Conservation (phyloP, 148 eudicot genomes). For the Mesembryanthemum crystallinum region DNA sequence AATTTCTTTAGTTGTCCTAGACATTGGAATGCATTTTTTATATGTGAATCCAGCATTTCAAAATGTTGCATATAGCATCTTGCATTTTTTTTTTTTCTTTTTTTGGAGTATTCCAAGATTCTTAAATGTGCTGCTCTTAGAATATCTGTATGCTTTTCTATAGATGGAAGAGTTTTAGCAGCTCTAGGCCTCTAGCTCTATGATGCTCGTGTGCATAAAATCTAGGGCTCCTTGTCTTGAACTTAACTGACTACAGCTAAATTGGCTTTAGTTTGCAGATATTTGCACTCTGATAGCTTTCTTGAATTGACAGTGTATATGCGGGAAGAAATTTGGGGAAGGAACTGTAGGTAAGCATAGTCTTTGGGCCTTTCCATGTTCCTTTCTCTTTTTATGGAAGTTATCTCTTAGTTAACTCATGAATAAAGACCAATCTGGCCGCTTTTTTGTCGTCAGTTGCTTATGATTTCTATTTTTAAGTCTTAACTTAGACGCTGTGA, state of each 20-base stretch:
- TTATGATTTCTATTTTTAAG: conserved; percentile 1
- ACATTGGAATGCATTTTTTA: no score
- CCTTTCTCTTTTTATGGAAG: neutral
- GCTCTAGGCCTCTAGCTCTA: neutral
- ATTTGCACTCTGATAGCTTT: conserved; percentile 99
- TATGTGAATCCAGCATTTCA: conserved; percentile 5
- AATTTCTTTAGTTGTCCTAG: neutral
- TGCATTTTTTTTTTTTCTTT: no score
- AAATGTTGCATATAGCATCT: conserved; percentile 5
- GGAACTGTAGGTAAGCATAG: conserved; percentile 78
- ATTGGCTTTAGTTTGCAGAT: conserved; percentile 54
- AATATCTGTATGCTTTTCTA: neutral
- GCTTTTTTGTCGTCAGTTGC: neutral
- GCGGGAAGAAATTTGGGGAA: conserved; percentile 93
- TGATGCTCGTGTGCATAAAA: neutral
- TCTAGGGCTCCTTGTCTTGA: neutral
- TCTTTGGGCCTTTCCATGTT: conserved; percentile 12
- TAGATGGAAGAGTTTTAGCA: neutral
- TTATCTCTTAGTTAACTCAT: neutral
- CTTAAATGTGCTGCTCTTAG: neutral
- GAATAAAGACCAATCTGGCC: neutral
- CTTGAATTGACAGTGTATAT: conserved; percentile 89
- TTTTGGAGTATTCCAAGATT: neutral
- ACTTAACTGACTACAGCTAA: conserved; percentile 10
- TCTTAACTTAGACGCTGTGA: neutral